Evolutionary conservation across 2,329 filamentous ascomycete genomes (phyloP).

Genomic region (Hymenotorrendiella dingleyae): DNA sequence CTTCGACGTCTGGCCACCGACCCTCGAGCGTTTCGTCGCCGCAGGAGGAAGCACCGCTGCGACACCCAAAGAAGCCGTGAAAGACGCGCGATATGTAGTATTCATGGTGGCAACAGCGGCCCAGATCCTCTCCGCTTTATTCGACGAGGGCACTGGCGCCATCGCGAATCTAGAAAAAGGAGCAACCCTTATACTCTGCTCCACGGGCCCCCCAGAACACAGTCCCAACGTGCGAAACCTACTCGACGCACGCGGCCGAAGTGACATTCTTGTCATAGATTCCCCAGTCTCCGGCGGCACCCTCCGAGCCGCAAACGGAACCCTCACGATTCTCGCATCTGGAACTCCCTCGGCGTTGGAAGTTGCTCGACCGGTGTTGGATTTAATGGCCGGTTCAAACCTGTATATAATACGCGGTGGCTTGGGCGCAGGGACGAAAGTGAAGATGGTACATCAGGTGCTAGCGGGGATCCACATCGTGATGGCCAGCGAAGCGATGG

Average conservation of each 20-base stretch:
- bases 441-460: constrained; percentile 61
- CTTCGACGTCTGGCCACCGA: constrained; percentile 64
- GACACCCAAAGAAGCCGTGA: constrained; percentile 56
- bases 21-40: constrained; percentile 57
- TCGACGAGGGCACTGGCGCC: constrained; percentile 51
- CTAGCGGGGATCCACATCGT: constrained; percentile 59
- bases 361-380: constrained; percentile 52
- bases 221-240: constrained; percentile 53
- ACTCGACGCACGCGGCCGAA: constrained; percentile 48
- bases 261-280: constrained; percentile 63
- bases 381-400: constrained; percentile 54
- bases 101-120: constrained; percentile 72
- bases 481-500: constrained; percentile 53
- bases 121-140: constrained; percentile 61
- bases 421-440: constrained; percentile 53
- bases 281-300: constrained; percentile 68
- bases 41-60: constrained; percentile 55
- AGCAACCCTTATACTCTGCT: constrained; percentile 59
- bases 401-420: constrained; percentile 57
- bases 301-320: constrained; percentile 62
- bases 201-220: constrained; percentile 64
- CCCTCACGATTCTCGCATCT: constrained; percentile 70
- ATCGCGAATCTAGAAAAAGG: constrained; percentile 43
- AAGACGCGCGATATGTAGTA: constrained; percentile 54
- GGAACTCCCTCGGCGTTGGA: constrained; percentile 50